Evolutionary conservation across 1,139 yeast species (phyloP).

Genomic region (Candida sanyaensis): DNA sequence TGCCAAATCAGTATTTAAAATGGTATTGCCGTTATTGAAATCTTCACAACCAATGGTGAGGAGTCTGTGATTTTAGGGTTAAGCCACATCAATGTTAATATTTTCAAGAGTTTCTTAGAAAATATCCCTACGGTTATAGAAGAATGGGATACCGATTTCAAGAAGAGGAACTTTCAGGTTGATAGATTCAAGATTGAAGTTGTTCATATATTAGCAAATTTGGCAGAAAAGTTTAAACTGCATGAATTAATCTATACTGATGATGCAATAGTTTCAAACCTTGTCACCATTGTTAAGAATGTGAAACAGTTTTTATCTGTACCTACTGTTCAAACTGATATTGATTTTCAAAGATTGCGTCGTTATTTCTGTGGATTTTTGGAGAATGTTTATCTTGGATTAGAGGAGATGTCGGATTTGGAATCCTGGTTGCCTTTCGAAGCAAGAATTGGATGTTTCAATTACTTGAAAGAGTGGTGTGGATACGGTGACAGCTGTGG

Average conservation of each 20-base stretch:
- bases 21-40: constrained; percentile 80
- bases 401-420: constrained; percentile 41
- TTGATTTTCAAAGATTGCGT: constrained; percentile 74
- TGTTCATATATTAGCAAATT: constrained; percentile 69
- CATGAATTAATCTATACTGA: constrained; percentile 55
- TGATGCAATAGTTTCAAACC: constrained; percentile 65
- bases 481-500: constrained; percentile 73
- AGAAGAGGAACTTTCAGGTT: constrained; percentile 35
- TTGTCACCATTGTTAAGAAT: constrained; percentile 65
- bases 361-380: constrained; percentile 79
- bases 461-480: constrained; percentile 90
- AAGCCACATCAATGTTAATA: constrained; percentile 87
- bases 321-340: constrained; percentile 62
- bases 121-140: constrained; percentile 66
- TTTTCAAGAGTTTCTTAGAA: constrained; percentile 80
- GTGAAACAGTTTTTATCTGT: constrained; percentile 63
- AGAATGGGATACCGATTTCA: constrained; percentile 49
- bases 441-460: constrained; percentile 81
- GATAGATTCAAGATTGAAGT: constrained; percentile 72
- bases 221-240: constrained; percentile 63
- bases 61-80: constrained; percentile 88
- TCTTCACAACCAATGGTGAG: constrained; percentile 71
- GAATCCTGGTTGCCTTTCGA: constrained; percentile 75
- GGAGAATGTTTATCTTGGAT: constrained; percentile 64
- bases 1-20: constrained; percentile 83